phyloP scores from a whole-genome alignment of 2,329 filamentous ascomycete genomes.

The Exophiala aquamarina region DNA sequence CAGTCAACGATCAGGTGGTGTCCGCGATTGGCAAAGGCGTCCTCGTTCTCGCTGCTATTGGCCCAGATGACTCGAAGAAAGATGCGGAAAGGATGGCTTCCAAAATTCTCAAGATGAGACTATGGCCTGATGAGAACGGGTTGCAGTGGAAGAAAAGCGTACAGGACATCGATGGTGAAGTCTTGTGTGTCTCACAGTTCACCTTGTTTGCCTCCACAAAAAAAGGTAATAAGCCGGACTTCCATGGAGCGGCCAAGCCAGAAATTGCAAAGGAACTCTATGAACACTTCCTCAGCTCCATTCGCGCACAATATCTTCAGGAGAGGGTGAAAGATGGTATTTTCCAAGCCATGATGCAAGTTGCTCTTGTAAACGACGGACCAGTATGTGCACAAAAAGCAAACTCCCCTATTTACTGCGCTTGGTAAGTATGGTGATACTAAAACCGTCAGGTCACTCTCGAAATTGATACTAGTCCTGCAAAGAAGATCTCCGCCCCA shows the following conservation, averaged over 20 bases:
- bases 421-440: conserved; percentile 2
- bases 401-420: not conserved
- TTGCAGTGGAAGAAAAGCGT: conserved; percentile 87
- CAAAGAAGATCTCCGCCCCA: conserved; percentile 35
- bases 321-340: conserved; percentile 90
- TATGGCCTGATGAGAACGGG: conserved; percentile 83
- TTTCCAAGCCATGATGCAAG: conserved; percentile 99
- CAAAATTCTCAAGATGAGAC: conserved; percentile 84
- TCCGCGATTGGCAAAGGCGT: conserved; percentile 90
- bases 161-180: conserved; percentile 81
- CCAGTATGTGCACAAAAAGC: conserved; percentile 55
- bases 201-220: conserved; percentile 90
- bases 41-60: conserved; percentile 87
- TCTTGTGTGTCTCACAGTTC: conserved; percentile 98
- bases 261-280: conserved; percentile 80
- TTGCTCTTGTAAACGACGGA: conserved; percentile 84
- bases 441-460: conserved; percentile 30
- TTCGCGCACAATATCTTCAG: conserved; percentile 68
- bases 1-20: conserved; percentile 84
- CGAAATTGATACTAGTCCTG: conserved; percentile 48
- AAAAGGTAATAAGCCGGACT: conserved; percentile 93
- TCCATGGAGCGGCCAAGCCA: conserved; percentile 80
- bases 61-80: conserved; percentile 84
- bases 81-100: conserved; percentile 79
- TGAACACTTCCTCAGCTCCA: conserved; percentile 75